Evolutionary conservation across 331 rosid species (phyloP).

Genomic region (Prunus yedoensis): DNA sequence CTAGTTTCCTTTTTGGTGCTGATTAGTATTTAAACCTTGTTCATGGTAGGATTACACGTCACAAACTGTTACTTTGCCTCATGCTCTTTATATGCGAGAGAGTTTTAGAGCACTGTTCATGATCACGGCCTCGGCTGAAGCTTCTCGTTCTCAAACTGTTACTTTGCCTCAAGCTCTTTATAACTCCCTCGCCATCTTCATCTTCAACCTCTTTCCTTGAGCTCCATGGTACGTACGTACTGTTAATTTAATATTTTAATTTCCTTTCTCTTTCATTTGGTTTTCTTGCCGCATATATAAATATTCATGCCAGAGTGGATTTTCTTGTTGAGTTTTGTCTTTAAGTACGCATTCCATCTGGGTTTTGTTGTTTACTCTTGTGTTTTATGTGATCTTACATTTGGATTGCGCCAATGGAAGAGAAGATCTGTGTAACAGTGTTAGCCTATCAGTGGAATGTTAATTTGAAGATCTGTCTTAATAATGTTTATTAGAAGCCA

Average conservation of each 20-base stretch:
- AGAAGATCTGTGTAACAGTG: neutral
- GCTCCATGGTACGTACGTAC: neutral
- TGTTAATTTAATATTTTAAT: neutral
- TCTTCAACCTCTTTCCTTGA: constrained; percentile 10
- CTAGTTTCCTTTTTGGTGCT: constrained; percentile 1
- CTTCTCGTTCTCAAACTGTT: neutral
- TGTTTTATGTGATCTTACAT: neutral
- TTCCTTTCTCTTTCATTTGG: neutral
- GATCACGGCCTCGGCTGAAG: neutral
- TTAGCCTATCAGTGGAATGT: neutral
- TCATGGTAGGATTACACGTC: constrained; percentile 17
- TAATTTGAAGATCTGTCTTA: neutral
- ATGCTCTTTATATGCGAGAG: too few species aligned
- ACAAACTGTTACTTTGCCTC: neutral
- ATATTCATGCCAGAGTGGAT: neutral
- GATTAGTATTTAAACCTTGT: constrained; percentile 11
- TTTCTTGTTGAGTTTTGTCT: neutral
- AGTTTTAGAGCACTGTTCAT: neutral
- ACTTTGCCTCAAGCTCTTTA: neutral
- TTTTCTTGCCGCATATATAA: neutral
- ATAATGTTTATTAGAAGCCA: neutral
- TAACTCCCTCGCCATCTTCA: neutral
- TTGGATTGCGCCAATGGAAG: constrained; percentile 8
- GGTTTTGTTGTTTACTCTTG: neutral
- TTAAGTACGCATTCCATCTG: neutral